These are phyloP conservation scores for Xylaria cubensis DNA, from an alignment of 495 filamentous ascomycete genomes.

Conservation along the genomic window DNA sequence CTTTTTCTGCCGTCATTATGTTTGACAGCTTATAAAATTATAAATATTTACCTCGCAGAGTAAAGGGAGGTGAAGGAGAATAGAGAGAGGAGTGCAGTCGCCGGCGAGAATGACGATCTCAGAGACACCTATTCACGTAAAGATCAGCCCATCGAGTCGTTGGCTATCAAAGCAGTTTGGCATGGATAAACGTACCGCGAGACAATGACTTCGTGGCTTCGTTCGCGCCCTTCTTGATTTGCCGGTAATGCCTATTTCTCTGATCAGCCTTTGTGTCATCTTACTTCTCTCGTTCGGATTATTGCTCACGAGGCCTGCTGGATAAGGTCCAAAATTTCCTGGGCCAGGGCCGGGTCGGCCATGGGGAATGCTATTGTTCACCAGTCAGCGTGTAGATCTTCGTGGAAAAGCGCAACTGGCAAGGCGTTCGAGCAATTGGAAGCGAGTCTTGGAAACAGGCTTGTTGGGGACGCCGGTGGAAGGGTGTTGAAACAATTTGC, in stretches of 20 bases:
- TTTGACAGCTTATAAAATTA: too few relatives aligned
- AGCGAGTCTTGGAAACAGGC: neutral
- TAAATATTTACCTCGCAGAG: slow-evolving; percentile 62
- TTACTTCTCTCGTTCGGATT: neutral
- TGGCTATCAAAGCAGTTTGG: neutral
- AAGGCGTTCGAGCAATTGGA: neutral
- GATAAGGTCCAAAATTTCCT: slow-evolving; percentile 84
- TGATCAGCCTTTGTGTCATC: slow-evolving; percentile 26
- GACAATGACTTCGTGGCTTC: slow-evolving; percentile 48
- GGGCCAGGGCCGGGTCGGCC: slow-evolving; percentile 78
- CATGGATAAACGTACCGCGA: slow-evolving; percentile 14
- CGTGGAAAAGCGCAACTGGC: neutral
- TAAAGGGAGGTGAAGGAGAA: slow-evolving; percentile 90
- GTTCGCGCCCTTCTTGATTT: slow-evolving; percentile 87
- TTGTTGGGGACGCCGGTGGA: neutral
- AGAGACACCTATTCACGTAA: slow-evolving; percentile 65
- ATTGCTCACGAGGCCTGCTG: slow-evolving; percentile 72
- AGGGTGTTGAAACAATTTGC: neutral
- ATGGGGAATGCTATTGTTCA: slow-evolving; percentile 78
- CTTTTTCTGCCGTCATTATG: too few relatives aligned
- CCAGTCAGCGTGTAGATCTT: neutral
- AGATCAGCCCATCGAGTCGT: neutral
- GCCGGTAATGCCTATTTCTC: slow-evolving; percentile 65
- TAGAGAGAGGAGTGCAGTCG: slow-evolving; percentile 84
- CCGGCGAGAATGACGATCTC: slow-evolving; percentile 90